Base-by-base conservation (phyloP, 352 stramenopile genomes). In the Globisporangium heterothallicum region DNA sequence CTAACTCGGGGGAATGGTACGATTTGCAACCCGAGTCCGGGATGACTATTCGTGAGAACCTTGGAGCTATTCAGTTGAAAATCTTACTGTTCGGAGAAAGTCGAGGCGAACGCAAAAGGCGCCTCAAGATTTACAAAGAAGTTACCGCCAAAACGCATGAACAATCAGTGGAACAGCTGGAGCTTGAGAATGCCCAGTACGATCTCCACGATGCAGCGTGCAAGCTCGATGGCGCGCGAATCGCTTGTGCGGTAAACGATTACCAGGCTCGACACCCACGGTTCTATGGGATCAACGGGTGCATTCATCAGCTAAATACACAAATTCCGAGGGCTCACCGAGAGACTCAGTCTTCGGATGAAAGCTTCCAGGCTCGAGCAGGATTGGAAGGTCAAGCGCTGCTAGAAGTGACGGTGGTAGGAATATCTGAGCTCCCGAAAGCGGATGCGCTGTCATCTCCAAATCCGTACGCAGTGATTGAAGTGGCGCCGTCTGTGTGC, bases 261-360 rank as follows among this genome's bases (percentile, higher is more conserved):
- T 90, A 90, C 42, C 75, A 76, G 40, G 24, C 68, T 2, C 70
- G 67, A 3, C 65, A 88, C 10, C 79, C 79, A 2, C 66, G 75
- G n/a, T 90, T 90, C 49, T 90, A 90, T 48, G 79, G 79, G 6
- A 75, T 90, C 38, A 90, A 90, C 43, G 79, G 79, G 9, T 88
- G 76, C 56, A 86, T 90, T 53, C 76, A 90, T 30, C 68, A 81
- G 14, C 54, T 87, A 6, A 84, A 86, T 40, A 61, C 66, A 4
- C 76, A 86, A 42, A 77, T 90, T 35, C 51, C 74, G 6, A 64
- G 70, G 24, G 74, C 79, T 2, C 74, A 87, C 55, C 61, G 63
- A n/a, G 70, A 86, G 24, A 80, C 63, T 24, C 60, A 53, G n/a
- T 67, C 74, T 7, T 64, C 65, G 0, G 78, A 89, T 41, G 75